Percentiles rank a stretch among this genome's conserved stretches.
Evolutionary conservation across 2,329 filamentous ascomycete genomes (phyloP).

Genomic region (Erysiphe pulchra): DNA sequence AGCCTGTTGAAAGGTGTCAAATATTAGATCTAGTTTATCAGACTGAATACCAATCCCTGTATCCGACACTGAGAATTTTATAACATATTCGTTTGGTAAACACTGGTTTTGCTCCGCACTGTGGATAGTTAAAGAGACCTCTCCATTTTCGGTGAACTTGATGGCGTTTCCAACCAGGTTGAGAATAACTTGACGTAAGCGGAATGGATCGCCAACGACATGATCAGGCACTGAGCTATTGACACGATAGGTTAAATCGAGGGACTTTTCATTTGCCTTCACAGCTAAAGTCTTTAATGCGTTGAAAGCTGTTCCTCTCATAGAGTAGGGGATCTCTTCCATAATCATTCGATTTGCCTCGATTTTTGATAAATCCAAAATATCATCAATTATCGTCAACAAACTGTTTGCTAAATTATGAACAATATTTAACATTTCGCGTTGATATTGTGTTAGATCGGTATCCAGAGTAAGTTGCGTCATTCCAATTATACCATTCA

Average conservation of each 20-base stretch:
- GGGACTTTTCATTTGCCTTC: constrained; percentile 84
- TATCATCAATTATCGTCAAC: constrained; percentile 84
- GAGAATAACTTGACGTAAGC: constrained; percentile 82
- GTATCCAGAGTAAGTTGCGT: constrained; percentile 90
- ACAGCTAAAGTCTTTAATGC: constrained; percentile 91
- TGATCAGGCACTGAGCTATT: constrained; percentile 86
- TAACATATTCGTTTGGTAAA: constrained; percentile 55
- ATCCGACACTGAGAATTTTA: constrained; percentile 87
- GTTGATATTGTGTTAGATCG: constrained; percentile 77
- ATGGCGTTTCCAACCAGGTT: constrained; percentile 96
- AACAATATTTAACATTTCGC: constrained; percentile 96
- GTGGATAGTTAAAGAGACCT: constrained; percentile 83
- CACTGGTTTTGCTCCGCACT: constrained; percentile 39
- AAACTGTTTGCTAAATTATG: constrained; percentile 91
- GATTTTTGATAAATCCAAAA: constrained; percentile 52
- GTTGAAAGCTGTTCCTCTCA: constrained; percentile 88
- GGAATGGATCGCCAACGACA: constrained; percentile 89
- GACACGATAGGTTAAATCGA: constrained; percentile 81
- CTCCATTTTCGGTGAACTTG: constrained; percentile 93
- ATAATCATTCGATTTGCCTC: constrained; percentile 96
- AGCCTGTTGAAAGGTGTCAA: constrained; percentile 96
- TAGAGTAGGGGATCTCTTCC: constrained; percentile 88
- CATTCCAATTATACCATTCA: constrained; percentile 28
- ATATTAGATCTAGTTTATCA: constrained; percentile 90
- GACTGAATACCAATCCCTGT: constrained; percentile 91